Percentiles rank a stretch among this genome's conserved stretches.
These are phyloP conservation scores for Flueggea neowawraea DNA, from an alignment of 441 rosid genomes.

Conservation along the genomic window DNA sequence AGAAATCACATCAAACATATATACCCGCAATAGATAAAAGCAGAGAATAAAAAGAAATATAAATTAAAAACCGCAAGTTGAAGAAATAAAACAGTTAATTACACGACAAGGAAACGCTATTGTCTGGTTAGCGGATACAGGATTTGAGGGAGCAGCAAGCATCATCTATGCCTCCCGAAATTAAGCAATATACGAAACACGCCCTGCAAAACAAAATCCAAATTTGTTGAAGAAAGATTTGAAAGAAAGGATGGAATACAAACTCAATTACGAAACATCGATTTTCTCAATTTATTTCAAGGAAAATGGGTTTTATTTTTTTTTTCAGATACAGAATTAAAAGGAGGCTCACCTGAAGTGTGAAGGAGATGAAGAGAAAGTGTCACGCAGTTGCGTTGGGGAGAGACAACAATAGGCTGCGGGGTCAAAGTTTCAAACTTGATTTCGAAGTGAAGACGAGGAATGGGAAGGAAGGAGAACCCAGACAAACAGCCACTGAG, in stretches of 20 bases:
- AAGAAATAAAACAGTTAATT: slow-evolving; percentile 5
- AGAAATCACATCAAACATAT: too few relatives aligned
- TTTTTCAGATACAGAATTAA: background rate
- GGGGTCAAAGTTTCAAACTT: too few relatives aligned
- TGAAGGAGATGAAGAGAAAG: background rate
- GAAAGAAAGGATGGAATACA: too few relatives aligned
- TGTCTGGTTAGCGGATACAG: slow-evolving; percentile 13
- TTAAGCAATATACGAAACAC: background rate
- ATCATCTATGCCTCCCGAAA: slow-evolving; percentile 17
- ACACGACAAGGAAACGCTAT: slow-evolving; percentile 17
- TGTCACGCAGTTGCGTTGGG: background rate
- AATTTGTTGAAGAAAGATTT: too few relatives aligned
- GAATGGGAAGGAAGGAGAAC: too few relatives aligned
- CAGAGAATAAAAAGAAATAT: background rate
- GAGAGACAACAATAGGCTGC: background rate
- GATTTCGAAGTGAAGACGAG: too few relatives aligned
- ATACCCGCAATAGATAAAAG: slow-evolving; percentile 25
- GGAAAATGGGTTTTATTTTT: background rate
- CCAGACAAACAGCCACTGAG: too few relatives aligned
- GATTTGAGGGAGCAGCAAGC: slow-evolving; percentile 19
- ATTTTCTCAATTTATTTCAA: background rate
- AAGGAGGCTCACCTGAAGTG: background rate
- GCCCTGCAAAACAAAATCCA: too few relatives aligned
- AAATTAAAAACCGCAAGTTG: background rate
- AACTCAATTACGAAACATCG: too few relatives aligned